A percentile compares a stretch with the other conserved stretches of the same genome.
phyloP scores from a whole-genome alignment of 2,329 filamentous ascomycete species.

The Epichloe coenophiala region DNA sequence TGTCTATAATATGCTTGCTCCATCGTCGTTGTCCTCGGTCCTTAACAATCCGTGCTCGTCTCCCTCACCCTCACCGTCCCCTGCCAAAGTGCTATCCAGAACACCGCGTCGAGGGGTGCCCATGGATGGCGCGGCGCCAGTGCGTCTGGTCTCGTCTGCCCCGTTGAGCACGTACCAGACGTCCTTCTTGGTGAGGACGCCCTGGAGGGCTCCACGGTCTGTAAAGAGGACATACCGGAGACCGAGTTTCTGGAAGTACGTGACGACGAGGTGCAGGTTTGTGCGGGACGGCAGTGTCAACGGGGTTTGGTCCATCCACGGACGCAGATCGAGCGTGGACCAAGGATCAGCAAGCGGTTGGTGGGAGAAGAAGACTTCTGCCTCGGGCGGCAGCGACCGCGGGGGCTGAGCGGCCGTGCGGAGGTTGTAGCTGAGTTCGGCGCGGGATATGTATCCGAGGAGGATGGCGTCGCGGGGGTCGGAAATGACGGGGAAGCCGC shows the following conservation, averaged over 20 bases:
- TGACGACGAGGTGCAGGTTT: conserved; percentile 70
- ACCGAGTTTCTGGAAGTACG: conserved; percentile 90
- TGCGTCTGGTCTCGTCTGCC: conserved; percentile 46
- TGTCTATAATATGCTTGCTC: too few relatives aligned
- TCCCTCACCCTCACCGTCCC: background rate
- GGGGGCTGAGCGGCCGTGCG: conserved; percentile 39
- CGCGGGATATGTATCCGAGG: conserved; percentile 86
- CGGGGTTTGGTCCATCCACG: conserved; percentile 98
- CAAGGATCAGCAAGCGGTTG: conserved; percentile 68
- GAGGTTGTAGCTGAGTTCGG: conserved; percentile 75
- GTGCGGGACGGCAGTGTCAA: conserved; percentile 72
- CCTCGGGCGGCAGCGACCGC: conserved; percentile 50
- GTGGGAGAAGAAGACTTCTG: conserved; percentile 74
- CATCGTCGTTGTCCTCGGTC: background rate
- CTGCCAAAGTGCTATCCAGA: background rate
- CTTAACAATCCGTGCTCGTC: conserved; percentile 1
- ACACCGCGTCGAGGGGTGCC: background rate
- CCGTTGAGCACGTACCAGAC: conserved; percentile 87
- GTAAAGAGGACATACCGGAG: conserved; percentile 81
- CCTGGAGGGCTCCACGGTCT: conserved; percentile 68
- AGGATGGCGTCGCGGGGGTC: conserved; percentile 65
- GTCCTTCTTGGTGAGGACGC: conserved; percentile 92
- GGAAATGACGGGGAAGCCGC: conserved; percentile 83
- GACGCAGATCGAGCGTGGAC: conserved; percentile 71
- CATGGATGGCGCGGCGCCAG: conserved; percentile 13